Conservation (phyloP, 2,329 filamentous ascomycete genomes). For the Teratosphaeria zuluensis region DNA sequence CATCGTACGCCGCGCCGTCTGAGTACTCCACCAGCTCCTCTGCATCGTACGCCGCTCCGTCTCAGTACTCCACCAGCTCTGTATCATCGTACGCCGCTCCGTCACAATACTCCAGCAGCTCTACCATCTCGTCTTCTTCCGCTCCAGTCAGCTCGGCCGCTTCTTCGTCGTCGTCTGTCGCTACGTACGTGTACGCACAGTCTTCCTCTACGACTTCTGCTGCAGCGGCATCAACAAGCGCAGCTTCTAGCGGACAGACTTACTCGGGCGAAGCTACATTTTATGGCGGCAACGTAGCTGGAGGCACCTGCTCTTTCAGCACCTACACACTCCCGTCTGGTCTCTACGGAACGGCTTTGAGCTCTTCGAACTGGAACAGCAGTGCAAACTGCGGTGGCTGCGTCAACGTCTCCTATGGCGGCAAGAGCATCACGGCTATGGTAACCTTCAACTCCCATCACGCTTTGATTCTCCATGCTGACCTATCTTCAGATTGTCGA, state of each 20-base stretch:
- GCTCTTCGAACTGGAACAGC: conserved; percentile 47
- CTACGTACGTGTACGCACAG: background rate
- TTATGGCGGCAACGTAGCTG: conserved; percentile 31
- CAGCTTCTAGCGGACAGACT: background rate
- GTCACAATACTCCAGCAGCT: background rate
- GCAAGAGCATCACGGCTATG: conserved; percentile 51
- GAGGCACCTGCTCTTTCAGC: conserved; percentile 55
- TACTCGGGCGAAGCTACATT: conserved; percentile 14
- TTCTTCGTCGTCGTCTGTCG: background rate
- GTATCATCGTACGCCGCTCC: background rate
- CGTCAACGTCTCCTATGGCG: conserved; percentile 47
- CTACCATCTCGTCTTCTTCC: background rate
- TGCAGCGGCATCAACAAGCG: background rate
- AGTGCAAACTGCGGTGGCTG: conserved; percentile 53
- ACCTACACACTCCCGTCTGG: conserved; percentile 52
- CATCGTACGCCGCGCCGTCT: background rate
- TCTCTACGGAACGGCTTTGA: conserved; percentile 53
- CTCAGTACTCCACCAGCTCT: background rate
- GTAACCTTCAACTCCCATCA: conserved; percentile 27
- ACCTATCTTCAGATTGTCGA: conserved; percentile 39
- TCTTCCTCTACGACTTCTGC: background rate
- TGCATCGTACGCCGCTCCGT: background rate
- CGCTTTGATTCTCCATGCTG: background rate
- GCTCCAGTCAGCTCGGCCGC: background rate
- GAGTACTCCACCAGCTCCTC: too few relatives aligned